Percentiles rank a stretch among this genome's conserved stretches.
Evolutionary conservation across 2,329 filamentous ascomycete genomes (phyloP).

Genomic region (Pseudogymnoascus sp.): DNA sequence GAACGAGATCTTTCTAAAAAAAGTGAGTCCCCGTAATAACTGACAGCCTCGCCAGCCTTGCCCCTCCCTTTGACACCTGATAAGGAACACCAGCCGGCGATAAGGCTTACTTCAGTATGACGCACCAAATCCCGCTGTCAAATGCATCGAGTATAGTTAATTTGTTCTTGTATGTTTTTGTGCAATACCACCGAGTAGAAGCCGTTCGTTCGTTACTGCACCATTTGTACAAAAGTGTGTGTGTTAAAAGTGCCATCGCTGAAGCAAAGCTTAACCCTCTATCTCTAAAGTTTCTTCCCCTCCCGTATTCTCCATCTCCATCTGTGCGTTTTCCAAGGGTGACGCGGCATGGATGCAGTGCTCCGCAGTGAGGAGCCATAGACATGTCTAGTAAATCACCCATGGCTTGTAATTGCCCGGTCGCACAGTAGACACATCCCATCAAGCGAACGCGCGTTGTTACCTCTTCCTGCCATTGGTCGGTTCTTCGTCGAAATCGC

Average conservation of each 20-base stretch:
- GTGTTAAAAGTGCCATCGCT: background rate
- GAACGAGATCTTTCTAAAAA: background rate
- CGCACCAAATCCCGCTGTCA: constrained; percentile 1
- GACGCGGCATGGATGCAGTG: background rate
- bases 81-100: background rate
- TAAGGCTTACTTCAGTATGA: constrained; percentile 8
- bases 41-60: background rate
- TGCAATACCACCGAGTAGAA: background rate
- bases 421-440: background rate
- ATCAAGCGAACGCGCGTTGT: background rate
- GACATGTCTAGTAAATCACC: background rate
- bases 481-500: constrained; percentile 6
- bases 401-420: background rate
- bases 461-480: constrained; percentile 10
- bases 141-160: constrained; percentile 5
- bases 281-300: background rate
- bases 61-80: constrained; percentile 6
- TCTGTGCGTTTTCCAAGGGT: constrained; percentile 3
- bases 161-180: background rate
- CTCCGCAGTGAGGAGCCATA: background rate
- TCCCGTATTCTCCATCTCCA: no score
- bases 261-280: background rate
- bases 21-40: background rate
- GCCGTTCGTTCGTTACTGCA: background rate
- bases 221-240: background rate